phyloP scores from a whole-genome alignment of 257 asterid genomes.

The Striga asiatica region DNA sequence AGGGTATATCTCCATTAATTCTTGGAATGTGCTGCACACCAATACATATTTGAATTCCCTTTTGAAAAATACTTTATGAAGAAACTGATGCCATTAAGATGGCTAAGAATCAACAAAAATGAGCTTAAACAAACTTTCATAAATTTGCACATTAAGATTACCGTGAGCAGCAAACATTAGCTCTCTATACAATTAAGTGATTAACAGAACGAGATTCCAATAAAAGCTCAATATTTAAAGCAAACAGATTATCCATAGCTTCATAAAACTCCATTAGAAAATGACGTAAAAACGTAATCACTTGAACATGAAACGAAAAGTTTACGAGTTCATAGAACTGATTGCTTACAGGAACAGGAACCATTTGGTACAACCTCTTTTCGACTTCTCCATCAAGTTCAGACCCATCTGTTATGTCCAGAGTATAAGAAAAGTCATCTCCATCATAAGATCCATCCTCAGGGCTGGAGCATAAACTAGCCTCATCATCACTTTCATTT shows the following conservation, averaged over 20 bases:
- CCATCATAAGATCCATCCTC: constrained; percentile 58
- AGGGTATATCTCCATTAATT: constrained; percentile 91
- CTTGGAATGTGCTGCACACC: constrained; percentile 82
- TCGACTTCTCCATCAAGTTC: constrained; percentile 88
- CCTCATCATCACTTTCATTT: constrained; percentile 42
- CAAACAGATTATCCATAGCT: constrained; percentile 1
- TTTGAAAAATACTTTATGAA: background rate
- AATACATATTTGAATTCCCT: constrained; percentile 17
- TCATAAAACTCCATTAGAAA: background rate
- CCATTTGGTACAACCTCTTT: constrained; percentile 72
- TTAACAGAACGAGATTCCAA: constrained; percentile 1
- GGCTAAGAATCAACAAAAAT: background rate
- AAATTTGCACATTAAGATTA: background rate
- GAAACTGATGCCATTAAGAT: constrained; percentile 7
- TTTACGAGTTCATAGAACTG: constrained; percentile 2
- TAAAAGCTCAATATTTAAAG: background rate
- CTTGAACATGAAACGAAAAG: background rate
- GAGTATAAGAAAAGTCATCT: constrained; percentile 38
- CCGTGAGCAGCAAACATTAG: background rate
- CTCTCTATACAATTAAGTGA: background rate
- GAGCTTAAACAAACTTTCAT: background rate
- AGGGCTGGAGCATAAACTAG: constrained; percentile 61
- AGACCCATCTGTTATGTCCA: constrained; percentile 74
- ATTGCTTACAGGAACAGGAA: constrained; percentile 69
- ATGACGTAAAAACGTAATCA: background rate